A percentile compares a stretch with the other conserved stretches of the same genome.
These are phyloP conservation scores for Globomyces pollinis-pini DNA, from an alignment of 192 early-diverging fungal species.

Conservation along the genomic window DNA sequence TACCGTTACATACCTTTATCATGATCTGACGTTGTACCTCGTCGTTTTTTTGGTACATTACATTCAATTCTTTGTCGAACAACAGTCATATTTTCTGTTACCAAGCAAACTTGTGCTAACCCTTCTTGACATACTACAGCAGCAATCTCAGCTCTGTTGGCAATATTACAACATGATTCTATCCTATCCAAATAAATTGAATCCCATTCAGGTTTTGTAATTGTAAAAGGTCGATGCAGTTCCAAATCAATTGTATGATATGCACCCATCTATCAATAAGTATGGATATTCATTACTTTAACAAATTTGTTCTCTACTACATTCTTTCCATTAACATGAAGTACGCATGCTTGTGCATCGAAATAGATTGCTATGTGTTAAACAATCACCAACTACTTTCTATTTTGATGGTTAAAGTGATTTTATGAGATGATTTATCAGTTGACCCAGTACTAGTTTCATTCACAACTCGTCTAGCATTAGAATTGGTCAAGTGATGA, in stretches of 20 bases:
- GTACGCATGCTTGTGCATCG: conserved; percentile 74
- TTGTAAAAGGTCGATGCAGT: conserved; percentile 60
- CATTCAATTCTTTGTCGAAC: conserved; percentile 87
- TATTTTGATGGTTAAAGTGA: conserved; percentile 76
- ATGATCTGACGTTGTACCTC: conserved; percentile 79
- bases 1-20: conserved; percentile 64
- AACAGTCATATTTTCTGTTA: conserved; percentile 94
- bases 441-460: conserved; percentile 84
- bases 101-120: conserved; percentile 83
- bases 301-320: conserved; percentile 82
- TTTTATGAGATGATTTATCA: conserved; percentile 67
- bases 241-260: conserved; percentile 95
- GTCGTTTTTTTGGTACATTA: conserved; percentile 86
- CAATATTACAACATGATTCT: conserved; percentile 79
- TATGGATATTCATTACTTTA: conserved; percentile 46
- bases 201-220: conserved; percentile 90
- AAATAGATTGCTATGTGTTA: conserved; percentile 88
- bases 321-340: conserved; percentile 85
- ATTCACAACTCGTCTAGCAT: conserved; percentile 83
- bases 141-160: conserved; percentile 82
- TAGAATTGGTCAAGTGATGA: conserved; percentile 33
- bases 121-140: conserved; percentile 79
- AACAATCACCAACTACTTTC: too few species aligned
- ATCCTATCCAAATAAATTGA: conserved; percentile 84
- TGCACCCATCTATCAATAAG: conserved; percentile 77